These are phyloP conservation scores for Pythium guiyangense DNA, from an alignment of 352 stramenopile species.

Conservation along the genomic window DNA sequence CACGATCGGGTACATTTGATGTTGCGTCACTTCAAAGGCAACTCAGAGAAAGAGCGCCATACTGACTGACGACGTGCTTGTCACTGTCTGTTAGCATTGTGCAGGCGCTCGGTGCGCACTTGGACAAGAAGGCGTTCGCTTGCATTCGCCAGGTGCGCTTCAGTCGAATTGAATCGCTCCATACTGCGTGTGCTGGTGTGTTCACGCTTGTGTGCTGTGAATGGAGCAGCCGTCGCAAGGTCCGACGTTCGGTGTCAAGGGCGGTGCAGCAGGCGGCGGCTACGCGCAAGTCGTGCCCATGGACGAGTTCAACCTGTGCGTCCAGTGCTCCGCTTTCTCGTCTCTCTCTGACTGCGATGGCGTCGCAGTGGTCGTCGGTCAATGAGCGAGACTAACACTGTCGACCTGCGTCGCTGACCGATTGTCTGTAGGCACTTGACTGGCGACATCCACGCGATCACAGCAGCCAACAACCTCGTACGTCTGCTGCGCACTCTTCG, in stretches of 20 bases:
- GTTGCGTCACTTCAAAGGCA: no score
- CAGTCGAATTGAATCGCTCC: constrained; percentile 24
- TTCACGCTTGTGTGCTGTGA: constrained; percentile 12
- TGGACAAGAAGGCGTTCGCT: constrained; percentile 93
- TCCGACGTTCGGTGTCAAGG: constrained; percentile 99
- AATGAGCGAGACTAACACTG: background rate
- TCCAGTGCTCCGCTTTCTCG: no score
- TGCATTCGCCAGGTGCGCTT: constrained; percentile 95
- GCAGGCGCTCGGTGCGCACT: constrained; percentile 91
- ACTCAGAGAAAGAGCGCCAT: no score
- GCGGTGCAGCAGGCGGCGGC: constrained; percentile 72
- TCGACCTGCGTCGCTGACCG: background rate
- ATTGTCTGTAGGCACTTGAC: constrained; percentile 87
- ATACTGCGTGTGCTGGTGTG: background rate
- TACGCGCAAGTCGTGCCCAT: constrained; percentile 94
- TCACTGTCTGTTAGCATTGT: constrained; percentile 61
- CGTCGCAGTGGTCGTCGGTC: background rate
- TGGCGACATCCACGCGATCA: constrained; percentile 98
- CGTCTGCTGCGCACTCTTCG: background rate
- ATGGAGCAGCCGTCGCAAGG: constrained; percentile 90
- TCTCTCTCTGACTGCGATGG: no score
- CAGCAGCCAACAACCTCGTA: constrained; percentile 96
- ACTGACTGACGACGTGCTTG: background rate
- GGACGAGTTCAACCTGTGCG: constrained; percentile 98
- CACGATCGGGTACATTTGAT: constrained; percentile 95